Base-by-base conservation (phyloP, 164 flowering plant genomes). In the Santalum album region DNA sequence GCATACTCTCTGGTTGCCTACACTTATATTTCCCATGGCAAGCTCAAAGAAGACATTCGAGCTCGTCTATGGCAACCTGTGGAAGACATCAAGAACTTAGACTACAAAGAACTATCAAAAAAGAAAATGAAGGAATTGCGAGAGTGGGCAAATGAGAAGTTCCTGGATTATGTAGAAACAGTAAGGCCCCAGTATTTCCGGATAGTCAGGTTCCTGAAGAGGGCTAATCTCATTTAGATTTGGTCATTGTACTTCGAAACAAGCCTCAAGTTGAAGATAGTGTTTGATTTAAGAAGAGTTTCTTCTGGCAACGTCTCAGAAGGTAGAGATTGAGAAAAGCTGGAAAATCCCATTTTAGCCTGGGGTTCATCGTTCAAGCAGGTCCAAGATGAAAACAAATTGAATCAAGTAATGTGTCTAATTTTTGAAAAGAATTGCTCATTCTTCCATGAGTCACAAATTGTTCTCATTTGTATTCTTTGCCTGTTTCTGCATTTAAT, bases 101-200 rank as follows among this genome's bases (percentile, higher is more conserved):
- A 88, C 58, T 75, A 67, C 70, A 77, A 69, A 50, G 74, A 70
- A 55, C 40, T 67, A 7, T 53, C 65, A 2, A 74, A 55, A 56
- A 63, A 53, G 49, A 75, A 61, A 56, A 6, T 65, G 63, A 72
- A 79, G 68, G 79, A 57, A 29, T 38, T 81, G 22, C 53, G 65
- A 57, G 78, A 51, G 32, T 77, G 82, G 87, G 34, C 65, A n/a
- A 25, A 48, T 58, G 95, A 84, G 66, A 76, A 43, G 58, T 81
- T 76, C 70, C 64, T 80, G 51, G 90, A 83, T 65, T 81, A 48
- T 64, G 58, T 81, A 19, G 90, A 84, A 65, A 72, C 80, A 9
- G 78, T 84, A 53, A 88, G 96, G 98, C 96, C 96, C 2, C 67
- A 54, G 26, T 88, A 86, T 63, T 86, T 94, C 72, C 68, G 91